Base-by-base conservation (phyloP, 1,139 yeast genomes). In the Sugiyamaella novakii region DNA sequence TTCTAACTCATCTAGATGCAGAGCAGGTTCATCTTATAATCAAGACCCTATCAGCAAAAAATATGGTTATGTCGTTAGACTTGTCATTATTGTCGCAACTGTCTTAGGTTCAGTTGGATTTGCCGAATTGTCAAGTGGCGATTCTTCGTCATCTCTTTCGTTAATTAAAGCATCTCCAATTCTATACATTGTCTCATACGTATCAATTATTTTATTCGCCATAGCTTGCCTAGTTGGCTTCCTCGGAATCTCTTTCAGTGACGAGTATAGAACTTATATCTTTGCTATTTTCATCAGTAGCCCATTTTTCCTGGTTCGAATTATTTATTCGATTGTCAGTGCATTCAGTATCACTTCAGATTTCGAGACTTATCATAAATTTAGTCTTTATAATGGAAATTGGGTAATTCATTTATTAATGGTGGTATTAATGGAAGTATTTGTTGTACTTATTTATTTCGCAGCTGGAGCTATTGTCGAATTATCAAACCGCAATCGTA, bases 331-430 rank as follows among this genome's bases (percentile, higher is more conserved):
- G 3, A 38, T 53, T 4, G 14, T 39, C 8, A 28, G 48, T 15
- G 51, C 49, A 7, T 53, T 53, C 47, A 33, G 33, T 15, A 24
- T 33, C 3, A 11, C 39, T 3, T 31, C 38, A 14, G 35, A 49
- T 14, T 19, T 47, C 19, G 10, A 39, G 12, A 34, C 30, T 6
- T 47, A 47, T 34, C 48, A 52, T 49, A 49, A 47, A 14, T 52
- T 49, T 46, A 52, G 52, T 35, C n/a, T 45, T 3, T 53, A 50
- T 36, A 43, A 44, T 19, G 56, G 55, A 2, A 44, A 36, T 46
- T 53, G 56, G 56, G 25, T 15, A 12, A 30, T 41, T 17, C 47
- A 46, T 27, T 46, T 52, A 6, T 36, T 50, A 11, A 52, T 53
- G 55, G 38, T 45, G 17, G 42, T 52, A 12, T 17, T 52, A 27